Conservation (phyloP, 2,329 filamentous ascomycete genomes). For the Colletotrichum acutatum region DNA sequence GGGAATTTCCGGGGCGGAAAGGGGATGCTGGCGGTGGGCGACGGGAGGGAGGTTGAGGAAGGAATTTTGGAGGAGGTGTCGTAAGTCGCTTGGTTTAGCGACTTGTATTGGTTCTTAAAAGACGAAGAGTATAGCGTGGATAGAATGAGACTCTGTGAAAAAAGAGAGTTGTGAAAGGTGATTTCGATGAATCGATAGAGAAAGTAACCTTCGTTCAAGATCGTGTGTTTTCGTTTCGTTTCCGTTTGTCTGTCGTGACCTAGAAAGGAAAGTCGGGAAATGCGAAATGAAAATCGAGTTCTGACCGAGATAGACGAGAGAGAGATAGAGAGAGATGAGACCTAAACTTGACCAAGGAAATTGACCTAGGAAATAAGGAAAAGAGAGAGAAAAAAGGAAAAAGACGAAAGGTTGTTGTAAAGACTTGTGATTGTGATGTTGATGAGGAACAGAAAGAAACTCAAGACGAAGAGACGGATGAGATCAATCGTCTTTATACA, state of each 20-base stretch:
- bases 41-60: conserved; percentile 39
- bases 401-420: conserved; percentile 37
- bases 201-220: neutral
- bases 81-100: conserved; percentile 19
- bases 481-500: conserved; percentile 27
- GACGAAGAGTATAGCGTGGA: neutral
- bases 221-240: neutral
- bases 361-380: conserved; percentile 39
- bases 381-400: conserved; percentile 40
- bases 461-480: neutral
- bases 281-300: conserved; percentile 27
- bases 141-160: neutral
- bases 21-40: conserved; percentile 42
- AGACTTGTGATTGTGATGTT: conserved; percentile 21
- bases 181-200: neutral
- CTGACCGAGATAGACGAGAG: conserved; percentile 18
- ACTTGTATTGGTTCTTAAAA: neutral
- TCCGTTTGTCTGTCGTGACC: neutral
- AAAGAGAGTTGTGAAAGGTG: neutral
- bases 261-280: neutral
- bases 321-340: conserved; percentile 38
- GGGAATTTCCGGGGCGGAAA: conserved; percentile 55
- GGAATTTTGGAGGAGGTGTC: conserved; percentile 26
- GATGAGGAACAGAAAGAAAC: conserved; percentile 1
- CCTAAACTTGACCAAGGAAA: conserved; percentile 38